These are phyloP conservation scores for Colletotrichum siamense DNA, from an alignment of 2,329 filamentous ascomycete genomes.

Conservation along the genomic window DNA sequence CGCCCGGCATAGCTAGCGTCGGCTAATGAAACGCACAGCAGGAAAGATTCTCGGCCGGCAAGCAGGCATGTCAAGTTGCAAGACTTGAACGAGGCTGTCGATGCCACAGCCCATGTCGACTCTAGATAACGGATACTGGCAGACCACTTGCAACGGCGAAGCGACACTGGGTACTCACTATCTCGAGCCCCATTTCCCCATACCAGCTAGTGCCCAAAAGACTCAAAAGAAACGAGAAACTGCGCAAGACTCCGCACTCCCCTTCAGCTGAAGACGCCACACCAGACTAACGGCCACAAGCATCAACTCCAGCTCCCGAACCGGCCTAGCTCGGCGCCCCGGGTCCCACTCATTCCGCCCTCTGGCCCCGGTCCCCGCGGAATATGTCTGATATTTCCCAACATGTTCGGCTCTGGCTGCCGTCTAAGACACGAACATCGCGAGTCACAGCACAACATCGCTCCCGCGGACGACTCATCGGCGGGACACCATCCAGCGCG, in stretches of 20 bases:
- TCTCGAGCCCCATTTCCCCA: not conserved
- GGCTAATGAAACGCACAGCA: not conserved
- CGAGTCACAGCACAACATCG: not conserved
- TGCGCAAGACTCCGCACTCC: not conserved
- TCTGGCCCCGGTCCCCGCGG: constrained; percentile 11
- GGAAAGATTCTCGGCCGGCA: not conserved
- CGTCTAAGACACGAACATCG: not conserved
- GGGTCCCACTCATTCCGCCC: constrained; percentile 7
- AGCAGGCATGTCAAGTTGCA: not conserved
- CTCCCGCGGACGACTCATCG: not conserved
- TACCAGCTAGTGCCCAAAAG: not conserved
- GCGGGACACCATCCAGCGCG: not conserved
- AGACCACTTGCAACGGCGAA: not conserved
- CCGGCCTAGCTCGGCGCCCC: constrained; percentile 9
- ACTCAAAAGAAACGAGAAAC: not conserved
- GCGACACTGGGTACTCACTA: not conserved
- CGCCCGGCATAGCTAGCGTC: not conserved
- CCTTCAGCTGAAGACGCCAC: constrained; percentile 16
- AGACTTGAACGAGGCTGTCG: not conserved
- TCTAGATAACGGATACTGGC: not conserved
- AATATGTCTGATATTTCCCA: not conserved
- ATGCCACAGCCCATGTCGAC: not conserved
- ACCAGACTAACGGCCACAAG: not conserved
- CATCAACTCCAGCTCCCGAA: constrained; percentile 3
- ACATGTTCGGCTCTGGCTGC: not conserved